Evolutionary conservation across 768 basidiomycete genomes (phyloP), one percentile per base, ranked within the genome.

Genomic region (Nidularia pulvinata): DNA sequence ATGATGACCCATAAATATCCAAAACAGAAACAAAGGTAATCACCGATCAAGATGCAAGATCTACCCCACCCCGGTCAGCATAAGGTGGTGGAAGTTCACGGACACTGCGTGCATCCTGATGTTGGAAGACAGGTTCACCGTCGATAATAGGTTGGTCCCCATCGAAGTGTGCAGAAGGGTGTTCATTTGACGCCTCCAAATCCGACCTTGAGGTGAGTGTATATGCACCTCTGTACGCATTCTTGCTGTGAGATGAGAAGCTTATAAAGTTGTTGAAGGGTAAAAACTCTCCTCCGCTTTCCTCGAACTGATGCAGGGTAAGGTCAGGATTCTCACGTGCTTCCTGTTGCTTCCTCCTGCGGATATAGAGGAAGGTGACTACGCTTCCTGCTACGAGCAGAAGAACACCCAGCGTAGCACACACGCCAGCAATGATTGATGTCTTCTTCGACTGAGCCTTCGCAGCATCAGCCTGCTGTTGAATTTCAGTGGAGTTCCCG

Each of bases 51-150:
- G 25, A 25, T 25, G 25, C 25, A 25, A 4, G 25, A 25, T 25
- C 25, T 4, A 25, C 25, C 4, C 25, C 25, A 25, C 25, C 25
- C 25, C 25, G 59, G 46, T 73, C 68, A 7, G 59, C 55, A 52
- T 77, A 76, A 3, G 75, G 74, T 30, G 75, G 74, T 7, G 74
- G 74, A 1, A 74, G 62, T 54, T 76, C 74, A 30, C 69, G 71
- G n/a, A 74, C 70, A 14, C 67, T 53, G 35, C 55, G 57, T 30
- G 61, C 64, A 51, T 77, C 74, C 33, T 65, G 59, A 58, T 77
- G 75, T 54, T 75, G 74, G 22, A 75, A 68, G 43, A 76, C 48
- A n/a, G 45, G 53, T 2, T 34, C 39, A 11, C 33, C 36, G 7
- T 16, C 47, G 14, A 14, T 9, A 32, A 42, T 22, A 22, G 55